Evolutionary conservation across 495 filamentous ascomycete species (phyloP).

Genomic region (Aspergillus heteromorphus): DNA sequence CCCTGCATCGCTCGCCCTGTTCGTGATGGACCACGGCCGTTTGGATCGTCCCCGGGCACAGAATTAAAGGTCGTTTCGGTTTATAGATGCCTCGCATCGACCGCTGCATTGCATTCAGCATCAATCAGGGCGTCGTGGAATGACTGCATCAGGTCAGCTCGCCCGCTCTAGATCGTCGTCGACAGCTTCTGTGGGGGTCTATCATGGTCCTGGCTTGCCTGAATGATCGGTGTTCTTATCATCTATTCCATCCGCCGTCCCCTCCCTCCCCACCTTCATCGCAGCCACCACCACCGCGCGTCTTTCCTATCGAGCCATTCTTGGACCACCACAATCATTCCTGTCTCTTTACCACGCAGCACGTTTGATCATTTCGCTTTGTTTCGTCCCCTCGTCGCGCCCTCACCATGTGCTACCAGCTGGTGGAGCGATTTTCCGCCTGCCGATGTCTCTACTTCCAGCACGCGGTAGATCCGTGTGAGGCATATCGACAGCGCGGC

Average conservation of each 20-base stretch:
- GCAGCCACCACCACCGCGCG: background rate
- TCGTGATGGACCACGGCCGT: background rate
- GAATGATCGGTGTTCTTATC: background rate
- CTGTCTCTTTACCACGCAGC: background rate
- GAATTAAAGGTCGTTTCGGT: background rate
- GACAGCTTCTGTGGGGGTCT: background rate
- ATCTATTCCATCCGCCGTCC: background rate
- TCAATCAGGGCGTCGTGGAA: background rate
- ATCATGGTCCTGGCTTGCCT: background rate
- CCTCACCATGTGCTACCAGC: slow-evolving; percentile 62
- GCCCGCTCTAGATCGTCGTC: background rate
- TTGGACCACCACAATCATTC: slow-evolving; percentile 1
- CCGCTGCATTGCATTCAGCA: background rate
- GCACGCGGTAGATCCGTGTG: slow-evolving; percentile 71
- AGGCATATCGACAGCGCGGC: slow-evolving; percentile 62
- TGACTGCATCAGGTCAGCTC: background rate
- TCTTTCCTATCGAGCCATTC: background rate
- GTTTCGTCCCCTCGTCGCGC: background rate
- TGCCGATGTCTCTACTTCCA: slow-evolving; percentile 79
- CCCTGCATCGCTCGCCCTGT: background rate
- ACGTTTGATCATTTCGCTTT: background rate
- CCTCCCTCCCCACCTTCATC: background rate
- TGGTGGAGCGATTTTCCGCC: slow-evolving; percentile 71
- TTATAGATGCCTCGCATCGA: background rate
- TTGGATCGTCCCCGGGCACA: background rate